Base-by-base conservation (phyloP, 495 filamentous ascomycete species). In the Sabuloglossum arenarium region DNA sequence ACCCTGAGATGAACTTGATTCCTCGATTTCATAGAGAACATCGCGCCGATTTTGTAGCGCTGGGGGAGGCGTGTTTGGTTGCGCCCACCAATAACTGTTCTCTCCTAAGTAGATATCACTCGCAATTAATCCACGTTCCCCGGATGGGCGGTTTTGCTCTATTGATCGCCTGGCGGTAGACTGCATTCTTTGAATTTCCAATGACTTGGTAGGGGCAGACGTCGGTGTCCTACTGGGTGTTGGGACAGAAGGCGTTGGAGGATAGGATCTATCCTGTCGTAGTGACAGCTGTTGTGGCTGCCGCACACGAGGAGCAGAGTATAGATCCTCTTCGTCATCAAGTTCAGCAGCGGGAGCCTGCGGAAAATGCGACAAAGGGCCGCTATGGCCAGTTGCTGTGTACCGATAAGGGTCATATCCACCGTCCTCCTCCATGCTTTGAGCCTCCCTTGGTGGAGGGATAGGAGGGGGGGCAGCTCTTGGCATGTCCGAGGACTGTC, bases 81-180 rank as follows among this genome's bases (percentile, higher is more conserved):
- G 76, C 49, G 79, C 75, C 88, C 88, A 98, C 91, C 91, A 98
- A 39, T 80, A 73, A 0, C 78, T 83, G 51, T 69, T 71, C 55
- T 73, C 70, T 9, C 76, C 79, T 30, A 97, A 72, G 62, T 97
- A 90, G 59, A 96, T 67, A 52, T 96, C 88, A 56, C 78, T 80
- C 53, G 91, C 91, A 59, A 97, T 86, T 65, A 74, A 91, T 8
- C 86, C 81, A 39, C 78, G 77, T 51, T 94, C 90, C 59, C 80
- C 72, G 27, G 78, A 80, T 4, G 78, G 73, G 31, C 82, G 75
- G 31, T 71, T 59, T 34, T 76, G 69, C 60, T 98, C 91, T 61
- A 84, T 79, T 23, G 90, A 96, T 60, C 81, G 73, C 53, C 86
- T 78, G 24, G 71, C 65, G 39, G 61, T 74, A 6, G 67, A 58